Base-by-base conservation (phyloP, 257 asterid genomes). In the Lycium ferocissimum region DNA sequence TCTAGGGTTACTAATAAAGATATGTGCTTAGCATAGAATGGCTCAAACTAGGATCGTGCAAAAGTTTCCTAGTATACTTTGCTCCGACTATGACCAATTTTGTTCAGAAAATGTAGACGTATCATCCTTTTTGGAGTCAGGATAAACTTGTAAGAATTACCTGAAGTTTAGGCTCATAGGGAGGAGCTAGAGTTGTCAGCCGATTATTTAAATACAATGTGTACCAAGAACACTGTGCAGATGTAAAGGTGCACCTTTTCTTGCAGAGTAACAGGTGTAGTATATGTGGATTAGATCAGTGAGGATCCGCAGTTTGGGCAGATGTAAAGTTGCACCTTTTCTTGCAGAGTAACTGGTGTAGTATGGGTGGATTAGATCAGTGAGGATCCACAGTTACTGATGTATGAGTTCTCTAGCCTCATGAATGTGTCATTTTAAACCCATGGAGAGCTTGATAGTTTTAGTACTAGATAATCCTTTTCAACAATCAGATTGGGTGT, bases 401-500 rank as follows among this genome's bases (percentile, higher is more conserved):
- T 26, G 33, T 26, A 26, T 26, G 33, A 26, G 33, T 26, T 26
- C 33, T 49, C 43, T 49, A 22, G 10, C 62, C 61, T 53, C 45
- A n/a, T n/a, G n/a, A n/a, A n/a, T n/a, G n/a, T n/a, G n/a, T n/a
- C n/a, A 75, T 49, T 22, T 75, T 49, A 4, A 12, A 54, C 62
- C 9, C 81, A 49, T 49, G 22, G 40, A 15, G 81, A 75, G 51
- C 81, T 20, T 75, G 81, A 72, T 45, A 18, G 18, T 71, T 71
- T 71, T 71, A 54, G 54, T 15, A 71, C 13, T 5, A 1, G 47
- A 35, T 66, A 45, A 66, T 49, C n/a, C n/a, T n/a, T n/a, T n/a
- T n/a, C n/a, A n/a, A n/a, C n/a, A n/a, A n/a, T n/a, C n/a, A n/a
- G n/a, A n/a, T n/a, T n/a, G n/a, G n/a, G n/a, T n/a, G n/a, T n/a